Evolutionary conservation across 2,329 filamentous ascomycete genomes (phyloP), one percentile per base, ranked within the genome.

Genomic region (Exophiala oligosperma): DNA sequence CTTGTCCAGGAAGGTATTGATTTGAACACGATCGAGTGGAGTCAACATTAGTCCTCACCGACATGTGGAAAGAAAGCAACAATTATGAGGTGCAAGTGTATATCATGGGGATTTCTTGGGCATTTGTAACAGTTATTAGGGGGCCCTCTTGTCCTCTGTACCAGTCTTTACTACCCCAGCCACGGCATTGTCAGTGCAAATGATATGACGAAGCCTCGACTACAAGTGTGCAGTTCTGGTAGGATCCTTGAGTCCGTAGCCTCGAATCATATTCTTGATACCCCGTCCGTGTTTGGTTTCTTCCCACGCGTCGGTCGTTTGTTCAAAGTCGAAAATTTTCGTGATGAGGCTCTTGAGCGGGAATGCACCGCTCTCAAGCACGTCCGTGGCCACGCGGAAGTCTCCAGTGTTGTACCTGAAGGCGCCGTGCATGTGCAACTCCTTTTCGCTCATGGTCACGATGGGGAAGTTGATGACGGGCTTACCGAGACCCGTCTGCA

Each of bases 11-110:
- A 99, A 74, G 94, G 94, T 14, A 85, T 99, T 64, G 94, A 96
- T 71, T 78, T 99, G 66, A 90, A 95, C 76, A 96, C 91, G 44
- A 99, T 99, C 69, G 88, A 99, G 77, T 99, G 94, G 94, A 96
- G 90, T 72, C 92, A 97, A 79, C 94, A 99, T 76, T 97, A 80
- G 83, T 35, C 8, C 17, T 28, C 3, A 24, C 5, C n/a, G 14
- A 26, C 12, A 12, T 41, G 49, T 43, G n/a, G 2, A 12, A n/a
- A 35, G 32, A 4, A 35, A 11, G 1, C 7, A 35, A 2, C 32
- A 35, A 35, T 11, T 6, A 2, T 35, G 32, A 35, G 4, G 17
- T 5, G 32, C 32, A 35, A 35, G 6, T 35, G 32, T 35, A 35
- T 11, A 9, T 35, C 7, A 35, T 9, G 8, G 32, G 32, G 11